Evolutionary conservation across 768 basidiomycete genomes (phyloP), one percentile per base, ranked within the genome.

Genomic region (Boletus coccyginus): DNA sequence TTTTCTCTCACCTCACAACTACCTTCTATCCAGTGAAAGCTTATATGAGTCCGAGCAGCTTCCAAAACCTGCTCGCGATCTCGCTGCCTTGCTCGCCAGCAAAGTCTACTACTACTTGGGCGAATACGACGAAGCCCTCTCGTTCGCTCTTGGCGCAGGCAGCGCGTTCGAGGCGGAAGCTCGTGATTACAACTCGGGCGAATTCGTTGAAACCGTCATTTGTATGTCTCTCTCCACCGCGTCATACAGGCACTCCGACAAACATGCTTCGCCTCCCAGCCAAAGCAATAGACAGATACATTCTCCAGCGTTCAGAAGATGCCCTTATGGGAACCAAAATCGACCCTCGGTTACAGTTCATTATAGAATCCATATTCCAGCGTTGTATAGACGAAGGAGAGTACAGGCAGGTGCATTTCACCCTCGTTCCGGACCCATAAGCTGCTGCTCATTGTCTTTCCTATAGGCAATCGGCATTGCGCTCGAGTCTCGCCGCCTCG

Each of bases 21-120:
- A 42, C 27, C 19, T 7, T 46, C 35, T 27, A 49, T 39, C 19
- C 69, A 98, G 96, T 64, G 97, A 99, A 73, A 81, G 87, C 0
- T 75, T 99, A 5, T 94, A 96, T 62, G 97, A 98, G 74, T 84
- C 81, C 55, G 79, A 88, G 13, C 83, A 88, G 38, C 79, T 98
- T 9, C 81, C 90, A 1, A 80, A 83, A 59, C 77, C 85, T 49
- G 84, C 88, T 14, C 88, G 90, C 38, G 84, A 90, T 65, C 82
- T 86, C 49, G 95, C 97, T 19, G 93, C 95, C 21, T 78, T 98
- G 49, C 81, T 99, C 31, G 89, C 91, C n/a, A 95, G 94, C 80
- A 98, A 98, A 72, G 91, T 98, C 48, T 98, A 98, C 74, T 98
- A 94, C 75, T 96, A 90, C 80, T 80, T 99, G 47, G 94, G 91